Evolutionary conservation across 2,329 filamentous ascomycete species (phyloP).

Genomic region (Apiospora arundinis): DNA sequence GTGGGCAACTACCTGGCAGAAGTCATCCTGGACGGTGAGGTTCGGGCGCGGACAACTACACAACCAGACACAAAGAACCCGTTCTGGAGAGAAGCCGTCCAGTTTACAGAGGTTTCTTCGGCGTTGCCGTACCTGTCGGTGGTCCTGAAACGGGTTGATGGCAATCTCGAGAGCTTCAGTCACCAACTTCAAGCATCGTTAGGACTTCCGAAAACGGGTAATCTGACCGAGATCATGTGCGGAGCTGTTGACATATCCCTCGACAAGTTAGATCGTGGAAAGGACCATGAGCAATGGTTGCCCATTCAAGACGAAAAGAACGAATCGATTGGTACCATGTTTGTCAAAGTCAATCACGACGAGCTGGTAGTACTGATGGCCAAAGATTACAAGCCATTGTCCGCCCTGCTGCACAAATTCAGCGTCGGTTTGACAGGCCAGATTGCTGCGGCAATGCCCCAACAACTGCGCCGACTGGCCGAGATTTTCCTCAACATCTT

Average conservation of each 20-base stretch:
- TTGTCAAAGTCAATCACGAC: slow-evolving; percentile 82
- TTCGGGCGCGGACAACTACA: slow-evolving; percentile 75
- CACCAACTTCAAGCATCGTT: slow-evolving; percentile 51
- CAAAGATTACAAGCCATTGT: slow-evolving; percentile 83
- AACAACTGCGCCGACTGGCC: slow-evolving; percentile 78
- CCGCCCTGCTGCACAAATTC: slow-evolving; percentile 85
- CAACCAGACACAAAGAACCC: slow-evolving; percentile 75
- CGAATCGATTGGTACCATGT: slow-evolving; percentile 80
- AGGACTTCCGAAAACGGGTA: slow-evolving; percentile 49
- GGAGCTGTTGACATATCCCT: slow-evolving; percentile 84
- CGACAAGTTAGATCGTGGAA: slow-evolving; percentile 77
- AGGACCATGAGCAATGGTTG: slow-evolving; percentile 88
- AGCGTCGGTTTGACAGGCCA: slow-evolving; percentile 82
- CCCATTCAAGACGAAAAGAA: slow-evolving; percentile 78
- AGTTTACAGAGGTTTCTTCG: slow-evolving; percentile 76
- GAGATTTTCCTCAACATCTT: slow-evolving; percentile 93
- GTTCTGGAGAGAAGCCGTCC: slow-evolving; percentile 83
- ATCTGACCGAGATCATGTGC: slow-evolving; percentile 59
- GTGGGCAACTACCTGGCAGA: slow-evolving; percentile 79
- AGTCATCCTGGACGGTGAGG: slow-evolving; percentile 79
- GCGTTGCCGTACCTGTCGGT: slow-evolving; percentile 73
- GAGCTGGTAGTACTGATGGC: slow-evolving; percentile 89
- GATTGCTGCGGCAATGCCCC: slow-evolving; percentile 79
- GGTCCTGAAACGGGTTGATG: slow-evolving; percentile 71
- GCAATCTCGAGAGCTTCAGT: slow-evolving; percentile 52